phyloP scores from a whole-genome alignment of 1,284 basidiomycete species.

The Boletus nobilissimus region DNA sequence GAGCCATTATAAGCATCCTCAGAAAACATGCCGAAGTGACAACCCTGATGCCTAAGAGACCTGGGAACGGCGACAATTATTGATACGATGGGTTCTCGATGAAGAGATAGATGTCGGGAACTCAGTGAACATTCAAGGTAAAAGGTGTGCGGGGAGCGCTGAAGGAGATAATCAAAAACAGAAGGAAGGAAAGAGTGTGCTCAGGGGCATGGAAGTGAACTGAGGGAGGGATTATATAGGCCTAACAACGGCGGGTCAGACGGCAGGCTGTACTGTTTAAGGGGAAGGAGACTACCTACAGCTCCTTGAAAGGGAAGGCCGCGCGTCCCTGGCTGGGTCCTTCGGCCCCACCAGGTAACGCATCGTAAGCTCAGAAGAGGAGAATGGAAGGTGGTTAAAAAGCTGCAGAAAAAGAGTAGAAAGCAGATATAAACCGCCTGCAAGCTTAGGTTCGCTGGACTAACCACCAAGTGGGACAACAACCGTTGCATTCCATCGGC shows the following conservation, averaged over 20 bases:
- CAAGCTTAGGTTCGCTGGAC: not conserved
- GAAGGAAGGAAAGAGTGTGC: not conserved
- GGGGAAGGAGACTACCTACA: too few species aligned
- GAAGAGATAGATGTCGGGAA: not conserved
- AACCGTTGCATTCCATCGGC: not conserved
- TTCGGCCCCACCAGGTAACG: not conserved
- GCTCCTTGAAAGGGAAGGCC: not conserved
- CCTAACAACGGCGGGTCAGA: not conserved
- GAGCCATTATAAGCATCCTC: not conserved
- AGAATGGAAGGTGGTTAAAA: not conserved
- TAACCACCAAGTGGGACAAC: not conserved
- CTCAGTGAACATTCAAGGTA: not conserved
- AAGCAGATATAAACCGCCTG: not conserved
- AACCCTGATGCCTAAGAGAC: not conserved
- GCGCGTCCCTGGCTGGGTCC: not conserved
- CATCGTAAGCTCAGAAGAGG: not conserved
- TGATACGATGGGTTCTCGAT: not conserved
- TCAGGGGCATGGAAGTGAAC: not conserved
- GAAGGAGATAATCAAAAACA: not conserved
- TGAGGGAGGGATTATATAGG: not conserved
- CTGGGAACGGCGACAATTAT: not conserved
- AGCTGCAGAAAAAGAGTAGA: not conserved
- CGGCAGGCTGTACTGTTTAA: not conserved
- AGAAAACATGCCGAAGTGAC: conserved; percentile 22
- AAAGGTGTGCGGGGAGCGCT: too few species aligned